These are phyloP conservation scores for Parsonsia alboflavescens DNA, from an alignment of 257 asterid genomes.

Conservation along the genomic window DNA sequence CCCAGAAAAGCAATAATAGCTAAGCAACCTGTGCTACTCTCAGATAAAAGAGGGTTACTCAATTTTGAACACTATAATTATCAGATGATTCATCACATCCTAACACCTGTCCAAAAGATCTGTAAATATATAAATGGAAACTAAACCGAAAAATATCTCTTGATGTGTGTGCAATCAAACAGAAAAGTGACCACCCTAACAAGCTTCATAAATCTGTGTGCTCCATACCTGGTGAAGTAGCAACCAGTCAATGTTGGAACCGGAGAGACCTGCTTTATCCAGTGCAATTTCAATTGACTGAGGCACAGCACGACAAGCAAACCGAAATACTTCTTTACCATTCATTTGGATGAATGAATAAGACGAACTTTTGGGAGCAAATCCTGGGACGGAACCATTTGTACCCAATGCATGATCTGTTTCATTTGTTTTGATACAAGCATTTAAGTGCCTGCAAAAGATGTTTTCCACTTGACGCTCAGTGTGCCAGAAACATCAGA, in stretches of 20 bases:
- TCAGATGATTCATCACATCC: neutral
- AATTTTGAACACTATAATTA: neutral
- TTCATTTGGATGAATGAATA: slow-evolving; percentile 92
- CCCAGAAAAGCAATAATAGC: neutral
- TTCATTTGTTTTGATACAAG: slow-evolving; percentile 50
- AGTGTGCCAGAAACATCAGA: slow-evolving; percentile 4
- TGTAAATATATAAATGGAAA: neutral
- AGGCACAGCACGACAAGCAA: slow-evolving; percentile 89
- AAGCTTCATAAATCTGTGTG: neutral
- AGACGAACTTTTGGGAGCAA: slow-evolving; percentile 51
- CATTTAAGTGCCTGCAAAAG: slow-evolving; percentile 58
- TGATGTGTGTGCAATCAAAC: neutral
- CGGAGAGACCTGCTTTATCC: slow-evolving; percentile 68
- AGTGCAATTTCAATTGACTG: slow-evolving; percentile 79
- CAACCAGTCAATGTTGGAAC: slow-evolving; percentile 79
- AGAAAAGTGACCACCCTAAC: neutral
- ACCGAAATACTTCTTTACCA: slow-evolving; percentile 97
- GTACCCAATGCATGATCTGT: slow-evolving; percentile 38
- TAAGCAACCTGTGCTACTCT: neutral
- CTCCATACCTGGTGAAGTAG: slow-evolving; percentile 89
- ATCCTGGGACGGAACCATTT: slow-evolving; percentile 63
- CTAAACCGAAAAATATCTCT: neutral
- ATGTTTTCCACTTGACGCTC: slow-evolving; percentile 5
- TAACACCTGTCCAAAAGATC: neutral
- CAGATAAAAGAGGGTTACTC: neutral